These are phyloP conservation scores for Penicillium bialowiezense DNA, from an alignment of 495 filamentous ascomycete genomes.

Conservation along the genomic window DNA sequence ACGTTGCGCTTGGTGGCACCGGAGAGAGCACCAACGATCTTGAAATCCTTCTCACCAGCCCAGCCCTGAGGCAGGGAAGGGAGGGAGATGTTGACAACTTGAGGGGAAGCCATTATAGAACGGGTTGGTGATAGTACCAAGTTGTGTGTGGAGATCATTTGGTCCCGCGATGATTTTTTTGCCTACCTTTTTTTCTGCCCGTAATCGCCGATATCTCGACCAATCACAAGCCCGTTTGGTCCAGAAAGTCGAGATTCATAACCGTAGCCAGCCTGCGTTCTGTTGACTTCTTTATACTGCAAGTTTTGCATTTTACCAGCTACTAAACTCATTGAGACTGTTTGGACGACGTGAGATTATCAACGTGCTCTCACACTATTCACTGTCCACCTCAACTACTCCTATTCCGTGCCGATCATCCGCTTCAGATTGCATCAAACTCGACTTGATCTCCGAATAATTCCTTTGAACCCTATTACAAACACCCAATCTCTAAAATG, in stretches of 20 bases:
- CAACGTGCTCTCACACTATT: too few relatives aligned
- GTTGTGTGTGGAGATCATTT: constrained; percentile 17
- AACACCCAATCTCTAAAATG: constrained; percentile 10
- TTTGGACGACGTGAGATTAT: too few relatives aligned
- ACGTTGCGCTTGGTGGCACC: constrained; percentile 74
- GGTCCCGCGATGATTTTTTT: constrained; percentile 23
- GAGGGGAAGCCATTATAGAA: constrained; percentile 44
- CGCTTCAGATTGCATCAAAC: neutral
- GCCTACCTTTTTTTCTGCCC: constrained; percentile 34
- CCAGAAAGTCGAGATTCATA: constrained; percentile 17
- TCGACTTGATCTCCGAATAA: neutral
- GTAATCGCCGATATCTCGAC: constrained; percentile 20
- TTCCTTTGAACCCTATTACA: neutral
- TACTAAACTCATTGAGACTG: too few relatives aligned
- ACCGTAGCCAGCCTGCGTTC: constrained; percentile 5
- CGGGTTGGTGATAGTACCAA: constrained; percentile 15
- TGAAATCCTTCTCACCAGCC: constrained; percentile 88
- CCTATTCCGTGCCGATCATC: neutral
- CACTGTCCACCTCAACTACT: neutral
- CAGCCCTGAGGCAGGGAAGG: constrained; percentile 79
- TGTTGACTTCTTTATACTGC: constrained; percentile 7
- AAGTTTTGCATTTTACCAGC: neutral
- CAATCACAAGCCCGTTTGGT: constrained; percentile 33
- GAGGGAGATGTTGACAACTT: constrained; percentile 56
- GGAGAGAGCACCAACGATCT: constrained; percentile 67